Evolutionary conservation across 495 filamentous ascomycete species (phyloP).

Genomic region (Clohesyomyces aquaticus): DNA sequence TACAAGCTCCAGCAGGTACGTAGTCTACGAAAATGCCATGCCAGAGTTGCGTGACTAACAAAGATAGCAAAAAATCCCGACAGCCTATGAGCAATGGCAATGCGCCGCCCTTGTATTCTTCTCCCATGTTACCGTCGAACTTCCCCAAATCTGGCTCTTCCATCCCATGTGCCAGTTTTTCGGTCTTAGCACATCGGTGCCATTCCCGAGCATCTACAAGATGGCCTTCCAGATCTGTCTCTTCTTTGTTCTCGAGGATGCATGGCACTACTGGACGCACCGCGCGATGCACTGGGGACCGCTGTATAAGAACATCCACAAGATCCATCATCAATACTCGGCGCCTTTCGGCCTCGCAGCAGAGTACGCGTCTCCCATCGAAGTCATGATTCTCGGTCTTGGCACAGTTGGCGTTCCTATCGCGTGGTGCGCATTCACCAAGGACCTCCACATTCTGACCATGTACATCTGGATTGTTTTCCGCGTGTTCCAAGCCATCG

Average conservation of each 20-base stretch:
- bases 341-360: slow-evolving; percentile 95
- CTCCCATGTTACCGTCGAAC: slow-evolving; percentile 92
- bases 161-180: slow-evolving; percentile 96
- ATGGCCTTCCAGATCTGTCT: slow-evolving; percentile 91
- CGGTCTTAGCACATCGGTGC: slow-evolving; percentile 84
- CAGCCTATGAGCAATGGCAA: slow-evolving; percentile 86
- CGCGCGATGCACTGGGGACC: slow-evolving; percentile 93
- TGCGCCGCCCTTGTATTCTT: slow-evolving; percentile 91
- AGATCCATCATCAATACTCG: slow-evolving; percentile 98
- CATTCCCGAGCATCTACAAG: slow-evolving; percentile 80
- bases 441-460: slow-evolving; percentile 88
- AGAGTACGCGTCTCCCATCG: slow-evolving; percentile 97
- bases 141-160: slow-evolving; percentile 99
- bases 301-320: slow-evolving; percentile 93
- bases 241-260: slow-evolving; percentile 95
- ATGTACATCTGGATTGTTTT: slow-evolving; percentile 97
- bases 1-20: slow-evolving; percentile 92
- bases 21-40: slow-evolving; percentile 14
- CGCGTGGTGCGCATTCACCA: slow-evolving; percentile 80
- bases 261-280: slow-evolving; percentile 98
- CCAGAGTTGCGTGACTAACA: slow-evolving; percentile 13
- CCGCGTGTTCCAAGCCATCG: slow-evolving; percentile 95
- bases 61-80: slow-evolving; percentile 83
- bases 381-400: slow-evolving; percentile 95
- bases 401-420: slow-evolving; percentile 85